These are phyloP conservation scores for Silene coronaria DNA, from an alignment of 179 eudicot genomes.

Conservation along the genomic window DNA sequence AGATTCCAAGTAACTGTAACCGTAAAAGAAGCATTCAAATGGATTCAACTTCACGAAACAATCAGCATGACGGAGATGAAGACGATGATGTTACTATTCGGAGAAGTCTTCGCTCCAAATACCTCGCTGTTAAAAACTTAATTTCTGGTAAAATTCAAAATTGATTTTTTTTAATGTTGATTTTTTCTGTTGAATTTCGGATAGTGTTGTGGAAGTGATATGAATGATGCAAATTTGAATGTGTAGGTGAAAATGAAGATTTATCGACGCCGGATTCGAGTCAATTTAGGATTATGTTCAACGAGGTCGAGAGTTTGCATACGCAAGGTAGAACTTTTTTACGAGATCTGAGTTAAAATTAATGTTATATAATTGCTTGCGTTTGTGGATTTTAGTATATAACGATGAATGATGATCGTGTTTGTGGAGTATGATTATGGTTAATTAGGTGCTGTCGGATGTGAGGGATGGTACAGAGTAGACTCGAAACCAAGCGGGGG, in stretches of 20 bases:
- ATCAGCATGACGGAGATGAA: constrained; percentile 1
- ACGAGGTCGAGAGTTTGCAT: constrained; percentile 71
- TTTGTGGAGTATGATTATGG: no score
- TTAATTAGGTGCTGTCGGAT: no score
- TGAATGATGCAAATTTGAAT: background rate
- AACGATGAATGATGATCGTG: no score
- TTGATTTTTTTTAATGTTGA: background rate
- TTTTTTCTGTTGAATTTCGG: background rate
- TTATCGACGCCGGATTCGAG: constrained; percentile 43
- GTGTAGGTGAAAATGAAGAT: constrained; percentile 64
- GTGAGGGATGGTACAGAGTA: no score
- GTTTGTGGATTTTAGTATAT: no score
- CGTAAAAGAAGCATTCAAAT: background rate
- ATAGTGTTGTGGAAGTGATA: background rate
- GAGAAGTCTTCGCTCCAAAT: constrained; percentile 64
- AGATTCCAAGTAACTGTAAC: no score
- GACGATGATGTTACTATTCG: constrained; percentile 36
- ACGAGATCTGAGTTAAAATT: no score
- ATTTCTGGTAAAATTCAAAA: constrained; percentile 57
- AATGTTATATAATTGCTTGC: no score
- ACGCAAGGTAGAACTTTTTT: constrained; percentile 43
- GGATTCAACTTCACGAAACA: constrained; percentile 6
- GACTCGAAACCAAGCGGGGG: no score
- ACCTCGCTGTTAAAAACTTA: constrained; percentile 58
- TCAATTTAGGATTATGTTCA: constrained; percentile 49